Evolutionary conservation across 495 filamentous ascomycete genomes (phyloP), one percentile per base, ranked within the genome.

Genomic region (Podospora australis): DNA sequence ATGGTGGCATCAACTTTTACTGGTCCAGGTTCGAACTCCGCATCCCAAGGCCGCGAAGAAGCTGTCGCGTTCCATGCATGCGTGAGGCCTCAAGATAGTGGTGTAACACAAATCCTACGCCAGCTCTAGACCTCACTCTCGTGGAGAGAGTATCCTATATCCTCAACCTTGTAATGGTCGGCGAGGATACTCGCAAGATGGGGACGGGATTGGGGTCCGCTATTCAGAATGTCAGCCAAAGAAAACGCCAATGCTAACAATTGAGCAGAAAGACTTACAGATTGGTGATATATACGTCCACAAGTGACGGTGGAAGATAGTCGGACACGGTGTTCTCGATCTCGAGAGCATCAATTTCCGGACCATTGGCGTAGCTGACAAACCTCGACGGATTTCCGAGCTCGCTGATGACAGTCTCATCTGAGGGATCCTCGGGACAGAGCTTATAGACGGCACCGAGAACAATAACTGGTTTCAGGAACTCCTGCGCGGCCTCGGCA

Each of bases 231-330:
- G 48, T 29, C 62, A 47, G 69, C 60, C 70, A 67, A 56, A 49
- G 47, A 4, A 28, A 34, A 36, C 50, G 4, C 19, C 8, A n/a
- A 26, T 17, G 2, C 16, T 20, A 25, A 11, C 39, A 23, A 9
- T 40, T 17, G 1, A 35, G 10, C 5, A 29, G 23, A 2, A 42
- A 9, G 17, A 80, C 87, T 75, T 72, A 90, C 87, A 96, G 68
- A 66, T 96, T 96, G 8, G 90, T 95, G 53, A 96, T 84, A 60
- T 95, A 95, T 28, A 92, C 78, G 57, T 92, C 86, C 23, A 96
- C 78, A 47, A 90, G 66, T 48, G 91, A 85, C 6, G 86, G 78
- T 2, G 84, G 83, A 9, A 96, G 79, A 57, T 89, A 91, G 58
- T 95, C 90, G 42, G 81, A 85, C 17, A 90, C 57, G 8, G 87